phyloP scores from a whole-genome alignment of 441 rosid genomes.

The Theobroma grandiflorum region DNA sequence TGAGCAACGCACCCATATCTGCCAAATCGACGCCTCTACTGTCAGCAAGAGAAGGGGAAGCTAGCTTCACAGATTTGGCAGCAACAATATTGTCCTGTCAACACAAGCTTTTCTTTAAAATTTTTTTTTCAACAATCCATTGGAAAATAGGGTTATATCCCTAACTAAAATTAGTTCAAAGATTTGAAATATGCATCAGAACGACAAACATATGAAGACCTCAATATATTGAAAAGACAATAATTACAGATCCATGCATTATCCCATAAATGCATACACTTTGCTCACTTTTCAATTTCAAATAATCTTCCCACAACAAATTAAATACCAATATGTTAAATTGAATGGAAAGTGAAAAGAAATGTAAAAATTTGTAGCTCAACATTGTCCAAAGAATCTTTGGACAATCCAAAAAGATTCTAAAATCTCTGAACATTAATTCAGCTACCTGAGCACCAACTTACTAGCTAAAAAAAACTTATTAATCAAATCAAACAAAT shows the following conservation, averaged over 20 bases:
- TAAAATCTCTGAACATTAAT: neutral
- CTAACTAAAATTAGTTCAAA: neutral
- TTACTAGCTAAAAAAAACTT: slow-evolving; percentile 12
- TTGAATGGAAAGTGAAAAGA: neutral
- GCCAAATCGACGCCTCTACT: no score
- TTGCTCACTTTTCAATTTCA: neutral
- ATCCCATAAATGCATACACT: neutral
- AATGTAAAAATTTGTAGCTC: neutral
- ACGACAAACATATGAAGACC: neutral
- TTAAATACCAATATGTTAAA: neutral
- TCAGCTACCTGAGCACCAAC: neutral
- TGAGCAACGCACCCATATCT: no score
- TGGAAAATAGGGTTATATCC: no score
- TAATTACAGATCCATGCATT: neutral
- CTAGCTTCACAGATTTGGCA: no score
- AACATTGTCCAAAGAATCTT: neutral
- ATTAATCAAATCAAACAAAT: slow-evolving; percentile 19
- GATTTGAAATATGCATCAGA: slow-evolving; percentile 11
- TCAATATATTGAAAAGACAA: neutral
- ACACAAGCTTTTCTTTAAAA: no score
- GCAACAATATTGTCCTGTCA: no score
- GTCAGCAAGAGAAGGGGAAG: no score
- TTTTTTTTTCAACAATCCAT: no score
- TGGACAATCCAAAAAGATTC: neutral
- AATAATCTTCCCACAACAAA: neutral